These are phyloP conservation scores for Phytophthora capsici DNA, from an alignment of 352 stramenopile genomes.

Conservation along the genomic window DNA sequence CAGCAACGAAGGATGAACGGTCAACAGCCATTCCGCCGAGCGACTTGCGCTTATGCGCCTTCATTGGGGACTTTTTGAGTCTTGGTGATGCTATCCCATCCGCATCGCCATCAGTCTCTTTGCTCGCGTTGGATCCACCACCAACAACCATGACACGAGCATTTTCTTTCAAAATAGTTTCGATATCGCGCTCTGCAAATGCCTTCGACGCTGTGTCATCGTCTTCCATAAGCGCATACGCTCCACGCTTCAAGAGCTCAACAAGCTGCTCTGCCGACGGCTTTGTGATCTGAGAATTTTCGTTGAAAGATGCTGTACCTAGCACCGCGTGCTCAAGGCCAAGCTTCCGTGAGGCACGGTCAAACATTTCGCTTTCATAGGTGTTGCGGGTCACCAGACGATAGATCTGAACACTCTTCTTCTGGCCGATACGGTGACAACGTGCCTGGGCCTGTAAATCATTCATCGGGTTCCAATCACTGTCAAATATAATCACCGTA, in stretches of 20 bases:
- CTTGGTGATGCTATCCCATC: slow-evolving; percentile 30
- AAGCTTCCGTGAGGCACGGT: slow-evolving; percentile 98
- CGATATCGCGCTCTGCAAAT: slow-evolving; percentile 97
- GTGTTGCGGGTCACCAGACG: slow-evolving; percentile 98
- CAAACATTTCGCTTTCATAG: slow-evolving; percentile 99
- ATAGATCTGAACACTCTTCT: slow-evolving; percentile 98
- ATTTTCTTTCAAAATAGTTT: slow-evolving; percentile 94
- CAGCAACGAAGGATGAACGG: slow-evolving; percentile 92
- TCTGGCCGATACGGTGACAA: slow-evolving; percentile 99
- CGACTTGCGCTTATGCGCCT: slow-evolving; percentile 72
- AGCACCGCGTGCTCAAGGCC: slow-evolving; percentile 98
- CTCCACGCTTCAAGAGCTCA: slow-evolving; percentile 96
- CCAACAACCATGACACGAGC: slow-evolving; percentile 75
- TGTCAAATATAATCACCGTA: slow-evolving; percentile 99
- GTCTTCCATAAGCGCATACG: slow-evolving; percentile 98
- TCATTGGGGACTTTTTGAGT: slow-evolving; percentile 51
- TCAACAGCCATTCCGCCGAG: slow-evolving; percentile 83
- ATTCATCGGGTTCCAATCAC: slow-evolving; percentile 99
- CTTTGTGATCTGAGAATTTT: slow-evolving; percentile 88
- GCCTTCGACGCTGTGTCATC: slow-evolving; percentile 94
- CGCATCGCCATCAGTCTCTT: slow-evolving; percentile 32
- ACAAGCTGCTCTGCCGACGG: slow-evolving; percentile 95
- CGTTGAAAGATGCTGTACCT: slow-evolving; percentile 93
- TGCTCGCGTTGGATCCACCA: slow-evolving; percentile 41
- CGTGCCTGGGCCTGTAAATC: slow-evolving; percentile 89